These are phyloP conservation scores for Goniomonas avonlea DNA, from an alignment of 78 protist genomes.

Conservation along the genomic window DNA sequence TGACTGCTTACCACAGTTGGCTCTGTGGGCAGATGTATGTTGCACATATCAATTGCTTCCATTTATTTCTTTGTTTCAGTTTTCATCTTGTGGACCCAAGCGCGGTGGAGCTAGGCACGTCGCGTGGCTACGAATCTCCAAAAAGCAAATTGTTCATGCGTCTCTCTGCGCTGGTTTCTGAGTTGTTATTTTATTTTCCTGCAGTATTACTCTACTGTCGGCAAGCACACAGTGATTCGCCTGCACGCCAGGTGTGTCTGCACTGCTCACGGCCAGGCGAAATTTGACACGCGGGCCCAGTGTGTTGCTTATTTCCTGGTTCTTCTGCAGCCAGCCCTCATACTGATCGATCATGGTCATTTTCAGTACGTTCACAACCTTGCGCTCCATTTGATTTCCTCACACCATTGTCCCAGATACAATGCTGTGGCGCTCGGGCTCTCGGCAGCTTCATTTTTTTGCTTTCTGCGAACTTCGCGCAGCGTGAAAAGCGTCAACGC, in stretches of 20 bases:
- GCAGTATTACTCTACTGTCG: too few relatives aligned
- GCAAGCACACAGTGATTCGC: too few relatives aligned
- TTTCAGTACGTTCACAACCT: too few relatives aligned
- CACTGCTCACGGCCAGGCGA: too few relatives aligned
- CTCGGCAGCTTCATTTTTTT: constrained; percentile 38
- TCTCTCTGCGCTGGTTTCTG: constrained; percentile 52
- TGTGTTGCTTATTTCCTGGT: too few relatives aligned
- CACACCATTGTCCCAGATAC: constrained; percentile 23
- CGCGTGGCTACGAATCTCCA: constrained; percentile 76
- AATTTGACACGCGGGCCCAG: too few relatives aligned
- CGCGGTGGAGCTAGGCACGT: constrained; percentile 61
- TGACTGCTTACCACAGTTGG: constrained; percentile 80
- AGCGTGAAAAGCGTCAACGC: too few relatives aligned
- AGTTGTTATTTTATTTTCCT: constrained; percentile 60
- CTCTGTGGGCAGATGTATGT: neutral
- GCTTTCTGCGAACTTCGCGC: too few relatives aligned
- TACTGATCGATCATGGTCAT: constrained; percentile 82
- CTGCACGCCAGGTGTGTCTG: too few relatives aligned
- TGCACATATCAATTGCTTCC: too few relatives aligned
- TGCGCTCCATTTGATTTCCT: neutral
- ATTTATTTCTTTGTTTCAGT: neutral
- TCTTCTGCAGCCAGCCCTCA: constrained; percentile 14
- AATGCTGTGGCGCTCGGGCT: constrained; percentile 78
- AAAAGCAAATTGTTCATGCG: constrained; percentile 79
- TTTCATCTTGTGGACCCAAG: neutral